Conservation (phyloP, 2,329 filamentous ascomycete species). For the Aspergillus tanneri region DNA sequence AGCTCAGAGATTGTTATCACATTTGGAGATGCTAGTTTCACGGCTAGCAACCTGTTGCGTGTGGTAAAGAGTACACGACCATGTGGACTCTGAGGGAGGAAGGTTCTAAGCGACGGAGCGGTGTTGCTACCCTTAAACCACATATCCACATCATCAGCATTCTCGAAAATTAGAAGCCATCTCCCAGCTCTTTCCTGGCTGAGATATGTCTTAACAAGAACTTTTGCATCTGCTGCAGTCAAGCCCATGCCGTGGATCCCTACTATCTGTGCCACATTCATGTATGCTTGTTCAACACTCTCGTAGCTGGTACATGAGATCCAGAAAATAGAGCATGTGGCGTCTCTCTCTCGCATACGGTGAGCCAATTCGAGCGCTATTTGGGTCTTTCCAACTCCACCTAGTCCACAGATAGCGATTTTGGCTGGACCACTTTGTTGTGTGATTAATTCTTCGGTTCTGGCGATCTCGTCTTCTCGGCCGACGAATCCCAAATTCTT, state of each 20-base stretch:
- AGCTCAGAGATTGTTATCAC: constrained; percentile 21
- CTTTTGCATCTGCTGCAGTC: constrained; percentile 12
- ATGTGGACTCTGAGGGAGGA: constrained; percentile 22
- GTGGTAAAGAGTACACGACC: constrained; percentile 34
- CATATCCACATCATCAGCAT: constrained; percentile 28
- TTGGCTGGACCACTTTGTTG: neutral
- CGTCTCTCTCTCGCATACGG: constrained; percentile 16
- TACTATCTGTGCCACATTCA: constrained; percentile 18
- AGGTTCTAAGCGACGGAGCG: constrained; percentile 7
- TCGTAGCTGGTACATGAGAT: constrained; percentile 24
- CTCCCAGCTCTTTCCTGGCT: constrained; percentile 10
- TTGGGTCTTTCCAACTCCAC: constrained; percentile 30
- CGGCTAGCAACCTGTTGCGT: constrained; percentile 21
- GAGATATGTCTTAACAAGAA: constrained; percentile 14
- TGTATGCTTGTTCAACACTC: constrained; percentile 26
- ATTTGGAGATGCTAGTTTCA: constrained; percentile 19
- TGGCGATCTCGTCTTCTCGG: constrained; percentile 9
- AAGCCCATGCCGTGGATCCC: constrained; percentile 3
- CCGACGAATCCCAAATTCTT: constrained; percentile 21
- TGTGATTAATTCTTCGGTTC: constrained; percentile 14
- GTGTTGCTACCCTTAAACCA: constrained; percentile 12
- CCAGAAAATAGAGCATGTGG: constrained; percentile 30
- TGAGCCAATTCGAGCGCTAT: constrained; percentile 29
- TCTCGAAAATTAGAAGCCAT: constrained; percentile 34
- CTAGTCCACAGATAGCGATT: constrained; percentile 18